phyloP scores from a whole-genome alignment of 192 early-diverging fungal genomes.

The Kappamyces sp. region DNA sequence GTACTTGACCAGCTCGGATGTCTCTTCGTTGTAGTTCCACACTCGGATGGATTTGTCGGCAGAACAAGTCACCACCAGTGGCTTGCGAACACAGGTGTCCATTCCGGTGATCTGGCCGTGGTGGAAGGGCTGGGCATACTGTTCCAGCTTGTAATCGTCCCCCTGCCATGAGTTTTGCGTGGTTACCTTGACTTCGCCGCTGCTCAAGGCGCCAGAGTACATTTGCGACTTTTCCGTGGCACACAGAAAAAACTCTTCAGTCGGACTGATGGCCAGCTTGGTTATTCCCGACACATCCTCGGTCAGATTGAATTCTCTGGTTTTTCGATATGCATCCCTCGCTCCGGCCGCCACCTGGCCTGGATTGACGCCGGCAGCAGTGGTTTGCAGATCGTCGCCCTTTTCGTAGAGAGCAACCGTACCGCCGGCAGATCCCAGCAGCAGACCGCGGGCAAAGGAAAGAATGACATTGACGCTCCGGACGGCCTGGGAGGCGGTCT shows the following conservation, averaged over 20 bases:
- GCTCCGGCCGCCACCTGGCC: constrained; percentile 8
- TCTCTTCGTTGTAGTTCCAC: constrained; percentile 56
- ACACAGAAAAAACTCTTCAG: constrained; percentile 42
- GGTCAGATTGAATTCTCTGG: constrained; percentile 31
- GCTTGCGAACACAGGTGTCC: constrained; percentile 52
- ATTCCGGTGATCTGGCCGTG: constrained; percentile 46
- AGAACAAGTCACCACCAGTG: constrained; percentile 51
- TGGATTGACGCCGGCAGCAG: constrained; percentile 7
- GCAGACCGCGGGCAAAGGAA: constrained; percentile 39
- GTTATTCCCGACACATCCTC: constrained; percentile 35
- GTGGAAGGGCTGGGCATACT: constrained; percentile 53
- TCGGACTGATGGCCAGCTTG: constrained; percentile 43
- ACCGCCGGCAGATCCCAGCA: constrained; percentile 33
- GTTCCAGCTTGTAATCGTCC: constrained; percentile 48
- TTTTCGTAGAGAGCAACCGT: constrained; percentile 37
- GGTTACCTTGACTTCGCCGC: constrained; percentile 15
- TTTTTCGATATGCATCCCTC: constrained; percentile 38
- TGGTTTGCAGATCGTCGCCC: constrained; percentile 22
- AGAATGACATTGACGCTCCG: constrained; percentile 20
- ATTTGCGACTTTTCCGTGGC: constrained; percentile 40
- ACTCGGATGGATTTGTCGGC: constrained; percentile 52
- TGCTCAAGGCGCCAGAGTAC: constrained; percentile 14
- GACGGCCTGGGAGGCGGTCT: constrained; percentile 3
- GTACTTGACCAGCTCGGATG: constrained; percentile 51
- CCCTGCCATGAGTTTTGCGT: constrained; percentile 19